phyloP scores from a whole-genome alignment of 768 basidiomycete species.

The Coprinopsis cinerea region DNA sequence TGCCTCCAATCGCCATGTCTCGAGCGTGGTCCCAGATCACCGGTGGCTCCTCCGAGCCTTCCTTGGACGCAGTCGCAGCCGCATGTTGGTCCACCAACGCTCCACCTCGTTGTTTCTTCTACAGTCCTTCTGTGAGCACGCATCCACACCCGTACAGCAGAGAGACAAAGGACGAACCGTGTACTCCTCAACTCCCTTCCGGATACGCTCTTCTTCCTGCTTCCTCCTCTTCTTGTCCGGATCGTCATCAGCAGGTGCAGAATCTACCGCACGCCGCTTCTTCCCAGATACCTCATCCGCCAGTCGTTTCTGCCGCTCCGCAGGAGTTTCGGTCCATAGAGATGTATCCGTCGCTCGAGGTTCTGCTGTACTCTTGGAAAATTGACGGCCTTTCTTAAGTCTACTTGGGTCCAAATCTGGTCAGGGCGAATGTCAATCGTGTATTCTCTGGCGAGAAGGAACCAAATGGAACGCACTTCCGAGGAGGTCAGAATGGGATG shows the following conservation, averaged over 20 bases:
- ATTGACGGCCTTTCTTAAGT: constrained; percentile 65
- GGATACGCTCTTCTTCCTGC: constrained; percentile 62
- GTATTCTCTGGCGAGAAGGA: neutral
- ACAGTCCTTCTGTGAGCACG: neutral
- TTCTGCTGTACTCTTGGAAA: constrained; percentile 51
- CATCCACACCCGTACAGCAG: neutral
- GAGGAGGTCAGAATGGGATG: constrained; percentile 72
- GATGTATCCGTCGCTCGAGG: constrained; percentile 50
- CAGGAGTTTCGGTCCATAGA: constrained; percentile 97
- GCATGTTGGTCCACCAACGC: constrained; percentile 53
- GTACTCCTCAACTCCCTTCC: constrained; percentile 71
- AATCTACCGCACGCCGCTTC: constrained; percentile 65
- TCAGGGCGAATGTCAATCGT: neutral
- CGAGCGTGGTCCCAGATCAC: constrained; percentile 90
- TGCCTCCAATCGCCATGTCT: constrained; percentile 84
- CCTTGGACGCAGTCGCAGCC: constrained; percentile 23
- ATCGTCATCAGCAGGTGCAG: constrained; percentile 35
- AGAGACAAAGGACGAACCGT: constrained; percentile 45
- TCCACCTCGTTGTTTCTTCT: constrained; percentile 46
- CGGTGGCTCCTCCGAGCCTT: constrained; percentile 46
- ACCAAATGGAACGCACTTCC: constrained; percentile 48
- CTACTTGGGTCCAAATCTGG: constrained; percentile 85
- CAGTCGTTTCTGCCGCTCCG: constrained; percentile 85
- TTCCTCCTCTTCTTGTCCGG: constrained; percentile 49
- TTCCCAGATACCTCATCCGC: constrained; percentile 93